These are phyloP conservation scores for Mycena alexandri DNA, from an alignment of 768 basidiomycete genomes.

Conservation along the genomic window DNA sequence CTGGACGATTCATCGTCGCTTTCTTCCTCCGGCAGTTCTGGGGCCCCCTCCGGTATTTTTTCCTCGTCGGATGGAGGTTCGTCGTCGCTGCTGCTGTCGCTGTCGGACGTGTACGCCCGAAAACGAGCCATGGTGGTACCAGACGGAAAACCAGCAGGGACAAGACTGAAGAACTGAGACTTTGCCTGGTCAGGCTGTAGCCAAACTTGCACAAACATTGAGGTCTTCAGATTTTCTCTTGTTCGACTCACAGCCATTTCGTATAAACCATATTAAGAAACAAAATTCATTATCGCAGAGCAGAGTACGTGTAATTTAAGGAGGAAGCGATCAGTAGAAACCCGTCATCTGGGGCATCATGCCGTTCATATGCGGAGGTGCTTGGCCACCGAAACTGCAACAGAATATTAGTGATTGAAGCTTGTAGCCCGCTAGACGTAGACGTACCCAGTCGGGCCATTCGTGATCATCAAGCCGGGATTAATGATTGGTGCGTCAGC, in stretches of 20 bases:
- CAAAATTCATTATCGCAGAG: constrained; percentile 32
- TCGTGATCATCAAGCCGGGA: constrained; percentile 82
- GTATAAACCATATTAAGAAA: not conserved
- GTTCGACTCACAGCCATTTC: no score
- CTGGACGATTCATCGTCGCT: constrained; percentile 51
- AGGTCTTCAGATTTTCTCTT: no score
- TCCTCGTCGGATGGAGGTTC: constrained; percentile 41
- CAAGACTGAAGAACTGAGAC: no score
- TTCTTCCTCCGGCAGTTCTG: constrained; percentile 47
- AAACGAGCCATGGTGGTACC: constrained; percentile 84
- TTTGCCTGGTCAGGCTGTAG: no score
- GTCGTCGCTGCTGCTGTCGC: constrained; percentile 63
- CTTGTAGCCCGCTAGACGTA: constrained; percentile 38
- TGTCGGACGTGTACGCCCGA: constrained; percentile 71
- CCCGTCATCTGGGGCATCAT: constrained; percentile 60
- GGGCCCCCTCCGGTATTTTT: constrained; percentile 47
- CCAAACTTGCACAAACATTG: constrained; percentile 22
- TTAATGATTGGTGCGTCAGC: constrained; percentile 91
- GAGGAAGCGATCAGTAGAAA: constrained; percentile 33
- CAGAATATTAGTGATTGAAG: constrained; percentile 27
- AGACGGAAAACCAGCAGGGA: no score
- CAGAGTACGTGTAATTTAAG: constrained; percentile 28
- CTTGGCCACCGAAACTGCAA: constrained; percentile 69
- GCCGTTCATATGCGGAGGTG: constrained; percentile 77
- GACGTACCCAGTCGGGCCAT: constrained; percentile 67